These are phyloP conservation scores for Psilocybe cyanescens DNA, from an alignment of 768 basidiomycete species.

Conservation along the genomic window DNA sequence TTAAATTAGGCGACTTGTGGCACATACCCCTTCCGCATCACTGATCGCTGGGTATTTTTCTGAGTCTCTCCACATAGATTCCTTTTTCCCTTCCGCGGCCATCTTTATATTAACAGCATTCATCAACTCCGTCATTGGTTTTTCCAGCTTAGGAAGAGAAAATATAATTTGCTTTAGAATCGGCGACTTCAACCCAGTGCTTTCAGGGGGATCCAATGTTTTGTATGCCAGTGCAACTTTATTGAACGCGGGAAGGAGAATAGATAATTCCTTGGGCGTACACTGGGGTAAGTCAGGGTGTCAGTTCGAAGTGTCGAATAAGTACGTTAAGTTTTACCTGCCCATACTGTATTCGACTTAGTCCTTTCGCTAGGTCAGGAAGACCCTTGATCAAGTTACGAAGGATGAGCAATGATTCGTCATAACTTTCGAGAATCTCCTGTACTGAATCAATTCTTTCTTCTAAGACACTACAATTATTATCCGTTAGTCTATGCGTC, in stretches of 20 bases:
- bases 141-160: constrained; percentile 67
- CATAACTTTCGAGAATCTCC: constrained; percentile 71
- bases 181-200: constrained; percentile 62
- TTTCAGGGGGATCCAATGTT: constrained; percentile 34
- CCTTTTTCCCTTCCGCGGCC: constrained; percentile 70
- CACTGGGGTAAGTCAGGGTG: constrained; percentile 47
- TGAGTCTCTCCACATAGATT: constrained; percentile 65
- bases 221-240: constrained; percentile 68
- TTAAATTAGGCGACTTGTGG: neutral
- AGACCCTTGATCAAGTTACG: constrained; percentile 70
- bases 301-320: neutral
- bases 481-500: neutral
- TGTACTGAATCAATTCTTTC: constrained; percentile 84
- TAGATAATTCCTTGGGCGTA: constrained; percentile 79
- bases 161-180: constrained; percentile 74
- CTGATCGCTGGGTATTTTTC: constrained; percentile 54
- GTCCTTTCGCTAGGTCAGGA: constrained; percentile 88
- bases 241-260: constrained; percentile 75
- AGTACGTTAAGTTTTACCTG: constrained; percentile 57
- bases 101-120: constrained; percentile 58
- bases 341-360: constrained; percentile 89
- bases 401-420: constrained; percentile 67
- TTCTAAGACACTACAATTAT: constrained; percentile 58
- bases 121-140: constrained; percentile 57
- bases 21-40: constrained; percentile 61